These are phyloP conservation scores for Alternaria sp. DNA, from an alignment of 2,329 filamentous ascomycete species.

Conservation along the genomic window DNA sequence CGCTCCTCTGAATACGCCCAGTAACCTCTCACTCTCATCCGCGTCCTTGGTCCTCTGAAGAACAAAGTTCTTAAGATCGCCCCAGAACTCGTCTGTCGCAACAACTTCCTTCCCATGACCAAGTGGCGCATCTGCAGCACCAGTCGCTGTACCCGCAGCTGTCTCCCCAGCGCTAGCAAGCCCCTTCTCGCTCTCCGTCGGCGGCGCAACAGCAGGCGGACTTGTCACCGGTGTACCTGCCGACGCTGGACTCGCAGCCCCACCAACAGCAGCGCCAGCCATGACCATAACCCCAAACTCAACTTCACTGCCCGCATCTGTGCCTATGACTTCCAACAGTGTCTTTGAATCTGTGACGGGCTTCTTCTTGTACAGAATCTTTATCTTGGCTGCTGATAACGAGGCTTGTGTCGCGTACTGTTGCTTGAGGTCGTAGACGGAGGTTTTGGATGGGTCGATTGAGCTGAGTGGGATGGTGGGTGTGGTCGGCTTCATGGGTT, in stretches of 20 bases:
- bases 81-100: slow-evolving; percentile 80
- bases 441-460: slow-evolving; percentile 69
- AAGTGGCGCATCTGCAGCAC: slow-evolving; percentile 57
- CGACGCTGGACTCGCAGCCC: slow-evolving; percentile 43
- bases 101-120: slow-evolving; percentile 65
- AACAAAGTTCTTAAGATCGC: slow-evolving; percentile 81
- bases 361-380: slow-evolving; percentile 86
- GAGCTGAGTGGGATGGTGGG: slow-evolving; percentile 68
- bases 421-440: slow-evolving; percentile 78
- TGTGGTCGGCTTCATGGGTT: slow-evolving; percentile 71
- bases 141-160: slow-evolving; percentile 20
- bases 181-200: slow-evolving; percentile 59
- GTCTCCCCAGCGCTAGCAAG: slow-evolving; percentile 19
- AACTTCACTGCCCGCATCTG: slow-evolving; percentile 61
- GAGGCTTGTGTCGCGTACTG: slow-evolving; percentile 68
- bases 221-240: slow-evolving; percentile 54
- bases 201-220: slow-evolving; percentile 57
- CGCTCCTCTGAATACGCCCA: slow-evolving; percentile 70
- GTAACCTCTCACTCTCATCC: slow-evolving; percentile 67
- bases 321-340: slow-evolving; percentile 71
- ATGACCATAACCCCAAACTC: slow-evolving; percentile 91
- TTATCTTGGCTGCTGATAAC: slow-evolving; percentile 73
- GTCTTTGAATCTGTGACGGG: slow-evolving; percentile 79
- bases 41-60: slow-evolving; percentile 78
- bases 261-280: slow-evolving; percentile 60